Conservation (phyloP, 1,284 basidiomycete species). For the Rhodotorula sp. region DNA sequence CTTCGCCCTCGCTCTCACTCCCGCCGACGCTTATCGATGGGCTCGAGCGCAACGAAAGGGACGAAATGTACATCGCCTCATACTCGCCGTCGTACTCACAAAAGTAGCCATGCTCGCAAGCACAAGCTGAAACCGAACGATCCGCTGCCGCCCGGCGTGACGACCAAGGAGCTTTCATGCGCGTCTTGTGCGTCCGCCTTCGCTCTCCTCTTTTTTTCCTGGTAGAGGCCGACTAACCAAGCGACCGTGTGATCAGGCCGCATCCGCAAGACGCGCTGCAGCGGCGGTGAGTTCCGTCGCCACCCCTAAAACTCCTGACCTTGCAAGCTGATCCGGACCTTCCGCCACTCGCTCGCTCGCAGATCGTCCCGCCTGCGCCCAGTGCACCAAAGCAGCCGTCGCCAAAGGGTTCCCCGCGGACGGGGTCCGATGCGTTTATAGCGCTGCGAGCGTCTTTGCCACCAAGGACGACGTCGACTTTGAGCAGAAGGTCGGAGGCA, state of each 20-base stretch:
- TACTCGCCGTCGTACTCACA: neutral
- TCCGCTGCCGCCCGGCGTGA: neutral
- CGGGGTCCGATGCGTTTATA: conserved; percentile 8
- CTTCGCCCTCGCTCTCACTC: no score
- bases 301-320: neutral
- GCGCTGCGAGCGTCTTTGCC: conserved; percentile 1
- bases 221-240: no score
- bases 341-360: neutral
- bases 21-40: neutral
- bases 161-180: conserved; percentile 6
- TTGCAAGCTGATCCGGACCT: neutral
- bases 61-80: no score
- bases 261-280: conserved; percentile 10
- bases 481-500: conserved; percentile 10
- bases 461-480: conserved; percentile 5
- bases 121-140: neutral
- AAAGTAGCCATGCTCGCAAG: neutral
- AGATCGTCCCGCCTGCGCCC: conserved; percentile 17
- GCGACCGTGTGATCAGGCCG: neutral
- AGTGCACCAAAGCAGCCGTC: conserved; percentile 7
- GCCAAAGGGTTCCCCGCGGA: neutral
- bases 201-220: no score
- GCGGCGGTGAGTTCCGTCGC: neutral
- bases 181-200: neutral
- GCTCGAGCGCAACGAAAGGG: neutral